Conservation (phyloP, 1,139 yeast species). For the Candida sp. region DNA sequence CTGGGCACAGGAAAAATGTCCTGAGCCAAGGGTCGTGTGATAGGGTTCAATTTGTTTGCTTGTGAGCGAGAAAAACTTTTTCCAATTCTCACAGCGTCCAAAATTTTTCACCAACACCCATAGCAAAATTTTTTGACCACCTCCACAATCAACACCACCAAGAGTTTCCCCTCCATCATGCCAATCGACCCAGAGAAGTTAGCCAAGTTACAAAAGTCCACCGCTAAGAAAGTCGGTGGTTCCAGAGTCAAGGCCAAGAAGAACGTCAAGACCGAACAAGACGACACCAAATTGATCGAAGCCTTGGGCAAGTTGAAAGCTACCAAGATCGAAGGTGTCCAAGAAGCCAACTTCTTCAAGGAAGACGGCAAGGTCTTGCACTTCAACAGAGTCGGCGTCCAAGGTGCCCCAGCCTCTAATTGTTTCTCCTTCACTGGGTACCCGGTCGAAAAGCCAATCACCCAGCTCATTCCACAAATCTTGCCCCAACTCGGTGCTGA, state of each 20-base stretch:
- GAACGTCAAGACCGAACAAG: conserved; percentile 68
- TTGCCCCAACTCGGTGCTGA: conserved; percentile 98
- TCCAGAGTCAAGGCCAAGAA: conserved; percentile 85
- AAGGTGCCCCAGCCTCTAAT: conserved; percentile 90
- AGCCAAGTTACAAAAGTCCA: conserved; percentile 80
- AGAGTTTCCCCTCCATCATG: conserved; percentile 37
- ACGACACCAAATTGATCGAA: conserved; percentile 90
- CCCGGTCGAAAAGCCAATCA: conserved; percentile 92
- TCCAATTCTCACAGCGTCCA: not conserved
- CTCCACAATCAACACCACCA: not conserved
- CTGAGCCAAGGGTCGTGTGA: conserved; percentile 1
- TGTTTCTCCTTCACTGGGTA: conserved; percentile 95
- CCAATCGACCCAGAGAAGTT: conserved; percentile 89
- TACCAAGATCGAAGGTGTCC: conserved; percentile 86
- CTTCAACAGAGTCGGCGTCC: conserved; percentile 95
- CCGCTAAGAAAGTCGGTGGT: conserved; percentile 84
- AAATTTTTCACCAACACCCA: conserved; percentile 9
- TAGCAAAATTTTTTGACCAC: conserved; percentile 6
- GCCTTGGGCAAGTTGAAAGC: conserved; percentile 91
- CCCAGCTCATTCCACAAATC: conserved; percentile 94
- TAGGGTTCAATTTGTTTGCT: not conserved
- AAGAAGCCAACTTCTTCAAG: conserved; percentile 97
- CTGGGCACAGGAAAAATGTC: no score
- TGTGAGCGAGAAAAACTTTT: not conserved
- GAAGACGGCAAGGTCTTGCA: conserved; percentile 97